These are phyloP conservation scores for Echinochloa phyllopogon DNA, from an alignment of 176 grass and related monocot genomes.

Conservation along the genomic window DNA sequence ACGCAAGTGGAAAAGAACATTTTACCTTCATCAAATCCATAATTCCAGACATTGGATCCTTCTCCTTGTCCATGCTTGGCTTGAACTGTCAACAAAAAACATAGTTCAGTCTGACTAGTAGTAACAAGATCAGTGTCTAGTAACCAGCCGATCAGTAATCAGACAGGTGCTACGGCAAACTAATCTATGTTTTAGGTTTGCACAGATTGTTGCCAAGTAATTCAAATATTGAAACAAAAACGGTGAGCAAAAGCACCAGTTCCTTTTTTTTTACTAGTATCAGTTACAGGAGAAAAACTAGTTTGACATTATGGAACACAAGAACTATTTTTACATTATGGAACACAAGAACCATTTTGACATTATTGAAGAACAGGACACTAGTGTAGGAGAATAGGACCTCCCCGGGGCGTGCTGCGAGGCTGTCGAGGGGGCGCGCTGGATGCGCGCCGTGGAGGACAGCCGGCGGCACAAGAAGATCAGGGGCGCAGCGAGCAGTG, in stretches of 20 bases:
- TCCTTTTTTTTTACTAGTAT: background rate
- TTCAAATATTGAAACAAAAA: background rate
- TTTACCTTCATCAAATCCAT: slow-evolving; percentile 98
- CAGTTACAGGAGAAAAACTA: background rate
- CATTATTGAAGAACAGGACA: too few species aligned
- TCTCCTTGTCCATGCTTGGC: slow-evolving; percentile 71
- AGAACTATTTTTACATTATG: too few species aligned
- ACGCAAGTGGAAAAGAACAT: background rate
- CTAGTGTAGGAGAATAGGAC: too few species aligned
- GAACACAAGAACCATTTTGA: too few species aligned
- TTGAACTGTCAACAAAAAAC: slow-evolving; percentile 61
- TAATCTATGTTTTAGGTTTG: background rate
- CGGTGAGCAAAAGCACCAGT: background rate
- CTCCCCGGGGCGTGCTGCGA: too few species aligned
- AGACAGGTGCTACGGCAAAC: background rate
- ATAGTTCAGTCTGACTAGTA: slow-evolving; percentile 6
- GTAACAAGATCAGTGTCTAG: background rate
- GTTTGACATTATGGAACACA: background rate
- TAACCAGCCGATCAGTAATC: background rate
- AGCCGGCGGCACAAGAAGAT: too few species aligned
- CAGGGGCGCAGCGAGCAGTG: too few species aligned
- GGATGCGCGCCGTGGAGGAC: too few species aligned
- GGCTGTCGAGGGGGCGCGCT: too few species aligned
- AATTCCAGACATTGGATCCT: slow-evolving; percentile 92
- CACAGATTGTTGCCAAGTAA: background rate